A percentile compares a stretch with the other conserved stretches of the same genome.
phyloP scores from a whole-genome alignment of 2,329 filamentous ascomycete genomes.

The Monosporascus cannonballus region DNA sequence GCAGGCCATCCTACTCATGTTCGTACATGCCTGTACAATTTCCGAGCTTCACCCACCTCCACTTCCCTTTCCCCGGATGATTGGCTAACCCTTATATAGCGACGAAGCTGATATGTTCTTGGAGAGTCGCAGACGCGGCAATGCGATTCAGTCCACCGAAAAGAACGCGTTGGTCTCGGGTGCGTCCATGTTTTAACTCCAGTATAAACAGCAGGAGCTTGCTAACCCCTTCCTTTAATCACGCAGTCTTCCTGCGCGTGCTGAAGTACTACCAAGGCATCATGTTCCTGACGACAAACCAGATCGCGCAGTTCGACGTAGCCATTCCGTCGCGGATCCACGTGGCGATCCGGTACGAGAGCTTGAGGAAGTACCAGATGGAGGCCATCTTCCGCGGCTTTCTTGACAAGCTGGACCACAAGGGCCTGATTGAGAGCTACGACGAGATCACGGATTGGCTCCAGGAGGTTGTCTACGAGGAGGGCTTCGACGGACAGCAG shows the following conservation, averaged over 20 bases:
- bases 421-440: conserved; percentile 1
- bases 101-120: conserved; percentile 8
- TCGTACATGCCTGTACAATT: neutral
- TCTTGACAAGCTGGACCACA: conserved; percentile 2
- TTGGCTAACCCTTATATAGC: neutral
- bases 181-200: neutral
- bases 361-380: conserved; percentile 1
- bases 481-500: conserved; percentile 10
- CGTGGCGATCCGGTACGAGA: conserved; percentile 15
- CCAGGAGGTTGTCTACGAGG: neutral
- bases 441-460: neutral
- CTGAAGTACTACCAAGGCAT: conserved; percentile 11
- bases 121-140: conserved; percentile 3
- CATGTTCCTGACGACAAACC: conserved; percentile 18
- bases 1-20: neutral
- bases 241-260: conserved; percentile 7
- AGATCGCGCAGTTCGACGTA: conserved; percentile 18
- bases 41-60: neutral
- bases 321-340: conserved; percentile 20
- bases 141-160: conserved; percentile 1
- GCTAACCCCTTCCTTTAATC: neutral
- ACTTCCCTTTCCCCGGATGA: no score
- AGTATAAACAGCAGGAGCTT: no score
- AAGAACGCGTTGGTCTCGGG: conserved; percentile 7
- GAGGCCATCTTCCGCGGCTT: conserved; percentile 7